Evolutionary conservation across 208 protist genomes (phyloP).

Genomic region (Wallacemonas collosoma): DNA sequence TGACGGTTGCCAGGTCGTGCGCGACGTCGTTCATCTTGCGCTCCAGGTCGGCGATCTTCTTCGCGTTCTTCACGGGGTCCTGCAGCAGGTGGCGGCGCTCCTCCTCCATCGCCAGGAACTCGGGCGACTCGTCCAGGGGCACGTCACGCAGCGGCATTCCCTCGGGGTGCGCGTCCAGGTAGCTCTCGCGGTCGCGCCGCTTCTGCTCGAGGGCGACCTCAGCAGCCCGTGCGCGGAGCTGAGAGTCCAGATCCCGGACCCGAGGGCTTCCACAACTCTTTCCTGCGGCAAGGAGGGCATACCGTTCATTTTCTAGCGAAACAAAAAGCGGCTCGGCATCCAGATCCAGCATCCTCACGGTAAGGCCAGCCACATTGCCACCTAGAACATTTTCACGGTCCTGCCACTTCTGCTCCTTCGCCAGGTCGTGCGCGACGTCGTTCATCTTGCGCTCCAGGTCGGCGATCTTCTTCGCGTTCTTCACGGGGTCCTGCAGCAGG

Average conservation of each 20-base stretch:
- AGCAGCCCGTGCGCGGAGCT: slow-evolving; percentile 27
- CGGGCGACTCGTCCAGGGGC: slow-evolving; percentile 30
- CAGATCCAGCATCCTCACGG: slow-evolving; percentile 30
- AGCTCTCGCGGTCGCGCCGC: slow-evolving; percentile 23
- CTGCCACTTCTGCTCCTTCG: slow-evolving; percentile 29
- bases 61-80: slow-evolving; percentile 38
- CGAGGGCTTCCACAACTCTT: not conserved
- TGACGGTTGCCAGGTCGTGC: slow-evolving; percentile 30
- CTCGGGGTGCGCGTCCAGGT: slow-evolving; percentile 23
- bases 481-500: slow-evolving; percentile 23
- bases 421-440: slow-evolving; percentile 32
- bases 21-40: slow-evolving; percentile 31
- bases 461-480: slow-evolving; percentile 26
- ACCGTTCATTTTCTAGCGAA: slow-evolving; percentile 25
- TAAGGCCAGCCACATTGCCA: slow-evolving; percentile 31
- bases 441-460: slow-evolving; percentile 35
- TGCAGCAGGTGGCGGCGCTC: slow-evolving; percentile 35
- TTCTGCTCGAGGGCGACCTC: slow-evolving; percentile 24
- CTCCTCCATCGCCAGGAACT: slow-evolving; percentile 30
- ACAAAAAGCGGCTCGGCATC: slow-evolving; percentile 44
- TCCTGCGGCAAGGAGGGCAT: not conserved
- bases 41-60: slow-evolving; percentile 29
- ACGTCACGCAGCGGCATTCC: slow-evolving; percentile 36
- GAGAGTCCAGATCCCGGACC: slow-evolving; percentile 16
- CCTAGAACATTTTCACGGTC: slow-evolving; percentile 24